These are phyloP conservation scores for Paracamarosporium sp. DNA, from an alignment of 2,329 filamentous ascomycete species.

Conservation along the genomic window DNA sequence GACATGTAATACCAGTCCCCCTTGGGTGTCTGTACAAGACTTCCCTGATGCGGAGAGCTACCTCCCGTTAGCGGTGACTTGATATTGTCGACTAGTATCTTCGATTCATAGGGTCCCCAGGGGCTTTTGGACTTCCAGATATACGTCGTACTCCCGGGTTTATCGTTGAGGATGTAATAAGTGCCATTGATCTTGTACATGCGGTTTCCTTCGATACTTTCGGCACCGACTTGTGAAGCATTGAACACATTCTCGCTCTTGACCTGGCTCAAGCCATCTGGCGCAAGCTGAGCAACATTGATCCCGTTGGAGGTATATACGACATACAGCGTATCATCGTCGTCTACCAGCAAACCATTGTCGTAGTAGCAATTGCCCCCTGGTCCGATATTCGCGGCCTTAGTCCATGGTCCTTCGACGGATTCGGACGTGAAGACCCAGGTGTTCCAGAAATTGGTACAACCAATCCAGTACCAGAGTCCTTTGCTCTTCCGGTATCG, in stretches of 20 bases:
- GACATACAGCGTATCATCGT: constrained; percentile 63
- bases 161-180: constrained; percentile 60
- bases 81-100: constrained; percentile 51
- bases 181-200: constrained; percentile 61
- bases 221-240: constrained; percentile 34
- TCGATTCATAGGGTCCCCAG: constrained; percentile 58
- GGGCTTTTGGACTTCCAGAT: constrained; percentile 56
- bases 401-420: constrained; percentile 43
- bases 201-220: constrained; percentile 56
- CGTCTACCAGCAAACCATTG: constrained; percentile 60
- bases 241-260: constrained; percentile 50
- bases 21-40: constrained; percentile 56
- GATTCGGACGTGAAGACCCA: constrained; percentile 59
- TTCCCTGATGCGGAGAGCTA: constrained; percentile 59
- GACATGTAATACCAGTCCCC: constrained; percentile 66
- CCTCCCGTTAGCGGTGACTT: constrained; percentile 48
- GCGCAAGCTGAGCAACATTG: constrained; percentile 55
- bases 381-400: constrained; percentile 22
- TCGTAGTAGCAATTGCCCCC: constrained; percentile 59
- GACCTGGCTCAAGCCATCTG: constrained; percentile 54
- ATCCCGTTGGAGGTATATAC: constrained; percentile 56
- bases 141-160: constrained; percentile 50
- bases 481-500: constrained; percentile 55
- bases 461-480: constrained; percentile 63
- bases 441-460: constrained; percentile 60